phyloP scores from a whole-genome alignment of 2,329 filamentous ascomycete species.

The Esteya vermicola region DNA sequence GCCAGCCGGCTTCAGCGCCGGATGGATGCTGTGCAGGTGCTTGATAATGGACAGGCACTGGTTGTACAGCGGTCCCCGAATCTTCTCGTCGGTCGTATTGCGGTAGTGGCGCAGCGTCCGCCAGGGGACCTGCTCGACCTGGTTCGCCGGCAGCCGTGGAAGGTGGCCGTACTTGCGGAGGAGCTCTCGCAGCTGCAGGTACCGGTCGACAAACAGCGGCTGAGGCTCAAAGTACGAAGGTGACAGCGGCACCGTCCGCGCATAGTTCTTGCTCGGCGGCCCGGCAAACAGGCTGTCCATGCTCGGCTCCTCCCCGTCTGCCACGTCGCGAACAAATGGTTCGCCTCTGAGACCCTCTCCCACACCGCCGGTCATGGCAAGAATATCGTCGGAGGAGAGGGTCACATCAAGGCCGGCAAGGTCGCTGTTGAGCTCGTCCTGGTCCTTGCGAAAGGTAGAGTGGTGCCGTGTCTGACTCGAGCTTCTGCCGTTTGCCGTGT shows the following conservation, averaged over 20 bases:
- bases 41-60: conserved; percentile 63
- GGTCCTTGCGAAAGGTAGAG: background rate
- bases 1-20: conserved; percentile 56
- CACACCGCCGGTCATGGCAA: no score
- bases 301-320: background rate
- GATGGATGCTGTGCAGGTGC: conserved; percentile 74
- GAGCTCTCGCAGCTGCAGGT: conserved; percentile 59
- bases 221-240: conserved; percentile 91
- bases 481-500: background rate
- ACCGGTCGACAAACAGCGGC: conserved; percentile 73
- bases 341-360: no score
- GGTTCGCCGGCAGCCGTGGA: conserved; percentile 49
- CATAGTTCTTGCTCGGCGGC: conserved; percentile 24
- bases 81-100: conserved; percentile 51
- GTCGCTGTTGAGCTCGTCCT: background rate
- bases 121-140: conserved; percentile 68
- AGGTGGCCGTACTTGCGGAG: conserved; percentile 58
- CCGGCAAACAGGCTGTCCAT: background rate
- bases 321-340: background rate
- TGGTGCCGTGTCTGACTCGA: background rate
- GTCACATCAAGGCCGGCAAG: no score
- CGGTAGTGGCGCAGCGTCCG: conserved; percentile 66
- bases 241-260: conserved; percentile 69
- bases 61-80: conserved; percentile 66
- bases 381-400: no score